Evolutionary conservation across 2,329 filamentous ascomycete species (phyloP).

Genomic region (Aspergillus sp.): DNA sequence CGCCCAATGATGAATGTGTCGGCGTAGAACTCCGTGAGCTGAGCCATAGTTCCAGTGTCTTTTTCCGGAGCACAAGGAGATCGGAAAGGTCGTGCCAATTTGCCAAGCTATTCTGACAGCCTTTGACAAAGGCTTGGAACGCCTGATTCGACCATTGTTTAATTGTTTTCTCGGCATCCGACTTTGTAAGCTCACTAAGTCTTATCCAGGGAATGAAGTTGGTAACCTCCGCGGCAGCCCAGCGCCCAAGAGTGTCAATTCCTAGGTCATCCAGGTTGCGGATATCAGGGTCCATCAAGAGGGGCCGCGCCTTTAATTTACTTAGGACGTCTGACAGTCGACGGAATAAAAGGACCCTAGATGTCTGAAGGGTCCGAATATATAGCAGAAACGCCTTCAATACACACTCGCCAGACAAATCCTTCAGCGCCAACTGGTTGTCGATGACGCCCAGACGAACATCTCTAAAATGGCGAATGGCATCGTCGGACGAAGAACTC

Average conservation of each 20-base stretch:
- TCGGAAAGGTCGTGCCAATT: slow-evolving; percentile 57
- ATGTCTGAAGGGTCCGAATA: slow-evolving; percentile 66
- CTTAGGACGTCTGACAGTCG: slow-evolving; percentile 62
- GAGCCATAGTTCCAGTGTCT: slow-evolving; percentile 68
- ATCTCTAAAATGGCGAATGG: slow-evolving; percentile 67
- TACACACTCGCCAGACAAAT: slow-evolving; percentile 46
- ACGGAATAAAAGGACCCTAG: slow-evolving; percentile 65
- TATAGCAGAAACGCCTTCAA: slow-evolving; percentile 63
- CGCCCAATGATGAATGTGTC: slow-evolving; percentile 45
- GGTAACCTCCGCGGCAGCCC: slow-evolving; percentile 74
- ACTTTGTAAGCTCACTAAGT: slow-evolving; percentile 63
- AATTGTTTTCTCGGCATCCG: slow-evolving; percentile 53
- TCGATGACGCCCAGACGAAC: slow-evolving; percentile 63
- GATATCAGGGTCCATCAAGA: slow-evolving; percentile 65
- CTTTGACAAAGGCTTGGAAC: slow-evolving; percentile 52
- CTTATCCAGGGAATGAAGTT: slow-evolving; percentile 83
- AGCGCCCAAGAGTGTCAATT: slow-evolving; percentile 67
- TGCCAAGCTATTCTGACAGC: slow-evolving; percentile 53
- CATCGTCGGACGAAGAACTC: slow-evolving; percentile 70
- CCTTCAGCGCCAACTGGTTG: slow-evolving; percentile 49
- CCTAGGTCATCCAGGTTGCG: slow-evolving; percentile 60
- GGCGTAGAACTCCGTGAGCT: slow-evolving; percentile 55
- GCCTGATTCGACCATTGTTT: slow-evolving; percentile 56
- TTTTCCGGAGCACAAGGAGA: slow-evolving; percentile 61
- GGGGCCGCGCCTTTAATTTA: slow-evolving; percentile 58